Conservation (phyloP, 441 rosid species). For the Erysimum pusillum region DNA sequence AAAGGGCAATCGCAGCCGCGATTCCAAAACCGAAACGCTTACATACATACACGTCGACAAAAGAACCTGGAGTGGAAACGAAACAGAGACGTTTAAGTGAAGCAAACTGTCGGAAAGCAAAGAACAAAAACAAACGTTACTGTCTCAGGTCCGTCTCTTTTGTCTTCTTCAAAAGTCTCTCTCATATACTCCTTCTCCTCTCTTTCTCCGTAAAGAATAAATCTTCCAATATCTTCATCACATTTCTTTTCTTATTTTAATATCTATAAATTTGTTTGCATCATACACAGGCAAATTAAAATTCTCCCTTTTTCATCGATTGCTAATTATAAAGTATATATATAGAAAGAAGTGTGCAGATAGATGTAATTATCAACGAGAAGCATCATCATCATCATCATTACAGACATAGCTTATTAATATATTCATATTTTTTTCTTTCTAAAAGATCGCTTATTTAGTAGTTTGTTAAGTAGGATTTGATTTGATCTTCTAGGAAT, state of each 20-base stretch:
- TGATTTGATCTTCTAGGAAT: constrained; percentile 31
- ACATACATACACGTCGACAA: not conserved
- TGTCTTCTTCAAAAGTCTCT: constrained; percentile 21
- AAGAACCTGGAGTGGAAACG: not conserved
- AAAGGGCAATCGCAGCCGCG: constrained; percentile 13
- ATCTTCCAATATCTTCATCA: constrained; percentile 40
- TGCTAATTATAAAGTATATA: constrained; percentile 22
- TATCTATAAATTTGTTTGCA: constrained; percentile 15
- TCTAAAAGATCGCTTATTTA: constrained; percentile 15
- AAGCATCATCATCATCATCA: constrained; percentile 39
- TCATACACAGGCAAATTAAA: constrained; percentile 19
- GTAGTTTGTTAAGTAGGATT: constrained; percentile 25
- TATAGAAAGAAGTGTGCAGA: constrained; percentile 28
- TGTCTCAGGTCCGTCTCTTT: constrained; percentile 19
- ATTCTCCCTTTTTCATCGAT: constrained; percentile 1
- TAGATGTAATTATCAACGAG: constrained; percentile 42
- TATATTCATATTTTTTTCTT: not conserved
- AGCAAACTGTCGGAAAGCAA: constrained; percentile 43
- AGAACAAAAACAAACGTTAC: constrained; percentile 42
- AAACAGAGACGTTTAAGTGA: constrained; percentile 44
- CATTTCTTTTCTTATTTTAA: constrained; percentile 39
- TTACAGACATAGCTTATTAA: constrained; percentile 4
- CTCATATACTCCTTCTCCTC: constrained; percentile 18
- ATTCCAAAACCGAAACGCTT: constrained; percentile 35
- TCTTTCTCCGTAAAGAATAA: constrained; percentile 45